phyloP scores from a whole-genome alignment of 371 early-diverging fungal species.

The Mucor plumbeus region DNA sequence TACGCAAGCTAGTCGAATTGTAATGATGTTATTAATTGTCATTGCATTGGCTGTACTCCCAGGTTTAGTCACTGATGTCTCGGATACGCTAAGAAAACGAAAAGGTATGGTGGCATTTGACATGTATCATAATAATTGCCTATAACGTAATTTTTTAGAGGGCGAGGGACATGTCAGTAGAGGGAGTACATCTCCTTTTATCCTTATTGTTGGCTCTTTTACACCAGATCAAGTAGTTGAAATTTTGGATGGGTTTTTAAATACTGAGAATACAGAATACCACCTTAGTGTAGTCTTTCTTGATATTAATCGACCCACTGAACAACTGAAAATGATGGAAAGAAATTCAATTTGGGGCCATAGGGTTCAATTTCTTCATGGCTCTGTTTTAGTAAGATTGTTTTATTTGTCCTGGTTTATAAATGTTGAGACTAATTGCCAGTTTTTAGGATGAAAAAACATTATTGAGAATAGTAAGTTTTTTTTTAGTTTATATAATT shows the following conservation, averaged over 20 bases:
- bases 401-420: background rate
- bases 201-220: slow-evolving; percentile 70
- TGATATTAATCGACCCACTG: slow-evolving; percentile 54
- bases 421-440: background rate
- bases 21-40: slow-evolving; percentile 73
- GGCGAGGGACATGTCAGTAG: slow-evolving; percentile 55
- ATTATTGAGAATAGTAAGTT: slow-evolving; percentile 48
- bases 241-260: slow-evolving; percentile 64
- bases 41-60: slow-evolving; percentile 70
- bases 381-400: slow-evolving; percentile 47
- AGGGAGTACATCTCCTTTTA: slow-evolving; percentile 54
- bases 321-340: slow-evolving; percentile 53
- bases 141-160: slow-evolving; percentile 17
- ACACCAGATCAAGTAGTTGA: slow-evolving; percentile 58
- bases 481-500: background rate
- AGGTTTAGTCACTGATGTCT: slow-evolving; percentile 56
- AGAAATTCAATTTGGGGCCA: slow-evolving; percentile 50
- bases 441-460: slow-evolving; percentile 38
- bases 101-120: slow-evolving; percentile 33
- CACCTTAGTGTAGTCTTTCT: slow-evolving; percentile 63
- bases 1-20: slow-evolving; percentile 62
- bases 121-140: background rate
- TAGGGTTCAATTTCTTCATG: slow-evolving; percentile 48
- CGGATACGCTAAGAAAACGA: slow-evolving; percentile 59
- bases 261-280: slow-evolving; percentile 50